phyloP scores from a whole-genome alignment of 345 rosid genomes.

The Dovyalis caffra region DNA sequence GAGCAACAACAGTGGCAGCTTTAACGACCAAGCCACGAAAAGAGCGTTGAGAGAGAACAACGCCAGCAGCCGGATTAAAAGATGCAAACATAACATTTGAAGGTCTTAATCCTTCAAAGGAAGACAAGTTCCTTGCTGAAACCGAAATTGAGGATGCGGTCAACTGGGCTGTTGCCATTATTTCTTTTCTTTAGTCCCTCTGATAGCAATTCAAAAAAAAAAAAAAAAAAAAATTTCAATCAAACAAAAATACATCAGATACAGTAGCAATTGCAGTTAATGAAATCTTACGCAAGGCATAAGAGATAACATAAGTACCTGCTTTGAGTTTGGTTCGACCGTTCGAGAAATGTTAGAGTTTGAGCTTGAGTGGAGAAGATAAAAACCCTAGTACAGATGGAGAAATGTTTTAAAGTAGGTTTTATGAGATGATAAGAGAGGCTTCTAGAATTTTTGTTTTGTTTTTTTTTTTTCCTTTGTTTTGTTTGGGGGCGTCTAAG shows the following conservation, averaged over 20 bases:
- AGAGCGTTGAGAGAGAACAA: conserved; percentile 35
- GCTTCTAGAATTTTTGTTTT: conserved; percentile 1
- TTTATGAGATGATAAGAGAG: conserved; percentile 13
- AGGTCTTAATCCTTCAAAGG: conserved; percentile 62
- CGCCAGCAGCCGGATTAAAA: conserved; percentile 38
- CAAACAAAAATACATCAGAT: background rate
- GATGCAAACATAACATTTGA: conserved; percentile 54
- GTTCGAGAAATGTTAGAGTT: background rate
- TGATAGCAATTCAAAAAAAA: background rate
- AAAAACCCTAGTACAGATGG: conserved; percentile 5
- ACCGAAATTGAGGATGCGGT: conserved; percentile 53
- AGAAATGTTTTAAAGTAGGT: background rate
- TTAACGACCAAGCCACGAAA: conserved; percentile 57
- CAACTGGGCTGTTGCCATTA: conserved; percentile 68
- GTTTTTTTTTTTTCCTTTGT: no score
- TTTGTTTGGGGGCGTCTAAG: background rate
- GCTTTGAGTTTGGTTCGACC: no score
- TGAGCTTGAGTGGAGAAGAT: background rate
- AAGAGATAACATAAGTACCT: background rate
- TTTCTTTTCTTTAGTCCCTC: conserved; percentile 8
- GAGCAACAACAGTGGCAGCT: conserved; percentile 90
- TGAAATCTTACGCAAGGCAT: background rate
- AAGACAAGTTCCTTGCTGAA: conserved; percentile 49
- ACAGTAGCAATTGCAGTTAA: background rate
- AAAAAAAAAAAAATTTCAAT: background rate